Evolutionary conservation across 208 protist species (phyloP), one percentile per base, ranked within the genome.

Genomic region (Balamuthia mandrillaris): DNA sequence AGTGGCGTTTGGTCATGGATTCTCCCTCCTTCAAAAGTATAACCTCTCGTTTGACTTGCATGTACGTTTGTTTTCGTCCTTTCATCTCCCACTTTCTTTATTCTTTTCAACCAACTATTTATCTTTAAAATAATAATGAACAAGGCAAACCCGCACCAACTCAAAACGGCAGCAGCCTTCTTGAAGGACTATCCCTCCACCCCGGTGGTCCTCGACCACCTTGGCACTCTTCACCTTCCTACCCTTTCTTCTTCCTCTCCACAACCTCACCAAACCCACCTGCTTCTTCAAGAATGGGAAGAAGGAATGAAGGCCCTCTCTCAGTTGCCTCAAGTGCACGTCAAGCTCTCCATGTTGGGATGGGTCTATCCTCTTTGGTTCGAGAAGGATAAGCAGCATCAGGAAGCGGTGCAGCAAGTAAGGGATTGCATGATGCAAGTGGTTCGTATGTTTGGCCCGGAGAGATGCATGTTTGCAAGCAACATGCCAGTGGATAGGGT

Each of bases 401-500:
- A 18, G 47, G 18, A n/a, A 18, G 47, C 47, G 47, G 14, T 52
- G 47, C 47, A 52, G 18, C 18, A 18, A 10, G 47, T 18, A 52
- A n/a, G 10, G 47, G 14, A 52, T 18, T 52, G 14, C 47, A 65
- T 29, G 21, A 9, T 52, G 77, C 42, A 83, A 37, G 45, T 35
- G 60, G 1, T 83, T 14, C 51, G 65, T 18, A 45, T 83, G 54
- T 83, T 83, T 18, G 27, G 16, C 9, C 27, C 60, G 21, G 77
- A 83, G 41, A 72, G 77, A 9, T 83, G 77, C 60, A 83, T 83
- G 77, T 83, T 45, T 35, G 77, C 77, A 12, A 42, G 42, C 51
- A 83, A 83, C 77, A 66, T 66, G 51, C 77, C 77, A 3, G 77
- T 83, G 51, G 77, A 83, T 37, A 60, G 65, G 60, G 51, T 83